These are phyloP conservation scores for Euphorbia tirucalli DNA, from an alignment of 345 rosid genomes.

Conservation along the genomic window DNA sequence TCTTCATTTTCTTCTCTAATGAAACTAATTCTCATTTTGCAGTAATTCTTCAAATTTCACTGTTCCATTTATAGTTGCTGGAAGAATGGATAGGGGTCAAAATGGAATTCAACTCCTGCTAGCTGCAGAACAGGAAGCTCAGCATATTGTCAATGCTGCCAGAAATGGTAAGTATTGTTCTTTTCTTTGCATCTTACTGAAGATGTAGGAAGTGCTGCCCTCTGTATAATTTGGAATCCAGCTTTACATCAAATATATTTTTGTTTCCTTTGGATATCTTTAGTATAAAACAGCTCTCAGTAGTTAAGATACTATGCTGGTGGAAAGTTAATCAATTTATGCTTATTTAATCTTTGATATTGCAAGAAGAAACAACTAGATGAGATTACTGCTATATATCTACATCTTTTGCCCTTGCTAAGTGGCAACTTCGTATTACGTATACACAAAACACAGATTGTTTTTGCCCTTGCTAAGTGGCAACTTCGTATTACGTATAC, in stretches of 20 bases:
- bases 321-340: neutral
- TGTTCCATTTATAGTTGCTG: neutral
- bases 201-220: neutral
- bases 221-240: no score
- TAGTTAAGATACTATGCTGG: neutral
- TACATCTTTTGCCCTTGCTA: no score
- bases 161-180: slow-evolving; percentile 41
- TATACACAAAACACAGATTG: no score
- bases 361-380: no score
- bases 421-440: no score
- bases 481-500: no score
- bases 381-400: no score
- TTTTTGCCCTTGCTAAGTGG: no score
- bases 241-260: neutral
- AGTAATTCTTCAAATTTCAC: neutral
- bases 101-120: slow-evolving; percentile 88
- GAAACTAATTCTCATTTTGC: neutral
- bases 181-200: neutral
- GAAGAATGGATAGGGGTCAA: slow-evolving; percentile 72
- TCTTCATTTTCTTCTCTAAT: neutral
- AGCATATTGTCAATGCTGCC: slow-evolving; percentile 75
- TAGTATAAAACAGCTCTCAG: neutral
- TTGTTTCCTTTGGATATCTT: neutral
- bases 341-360: neutral
- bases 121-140: slow-evolving; percentile 92